Base-by-base conservation (phyloP, 2,329 filamentous ascomycete genomes). In the Fusarium palustre region DNA sequence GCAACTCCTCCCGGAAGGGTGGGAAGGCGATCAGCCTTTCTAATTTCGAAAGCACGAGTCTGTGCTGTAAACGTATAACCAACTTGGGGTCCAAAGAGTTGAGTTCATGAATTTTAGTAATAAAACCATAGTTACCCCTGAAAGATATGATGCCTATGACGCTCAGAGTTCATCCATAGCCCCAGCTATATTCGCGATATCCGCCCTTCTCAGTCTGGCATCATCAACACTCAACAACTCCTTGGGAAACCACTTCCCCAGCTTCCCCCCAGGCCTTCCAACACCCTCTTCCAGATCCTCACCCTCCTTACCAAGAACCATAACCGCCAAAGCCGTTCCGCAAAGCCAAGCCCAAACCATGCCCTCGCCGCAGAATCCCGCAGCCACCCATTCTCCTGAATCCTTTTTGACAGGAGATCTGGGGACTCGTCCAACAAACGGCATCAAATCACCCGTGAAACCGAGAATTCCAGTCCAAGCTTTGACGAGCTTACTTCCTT, bases 321-420 rank as follows among this genome's bases (percentile, higher is more conserved):
- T 85, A 5, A 82, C 65, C 1, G 78, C 84, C 53, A 85, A 42
- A 1, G 84, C 85, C 13, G 79, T 80, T 1, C 84, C 85, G 45
- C 80, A 84, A 16, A 85, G 78, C 84, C 85, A 87, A 4, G 84
- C 81, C 78, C 81, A 84, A 4, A 83, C 82, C 84, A 87, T 86
- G 6, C 85, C 85, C 43, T 86, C 82, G 16, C 85, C 85, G 43
- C 77, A 81, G 69, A 83, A 87, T 2, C 84, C 85, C 1, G 82
- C 84, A 3, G 82, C 78, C n/a, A 86, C 78, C 84, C 84, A 87
- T 70, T 87, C 84, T 3, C 81, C 81, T 0, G 75, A 66, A 0
- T 49, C 58, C 7, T 58, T 60, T 1, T 56, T 66, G 10, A 33
- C 58, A 70, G 58, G 24, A 50, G 54, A 73, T 2, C 77, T 80